A percentile compares a stretch with the other conserved stretches of the same genome.
Conservation (phyloP, 306 rosid genomes). For the Urtica urens region DNA sequence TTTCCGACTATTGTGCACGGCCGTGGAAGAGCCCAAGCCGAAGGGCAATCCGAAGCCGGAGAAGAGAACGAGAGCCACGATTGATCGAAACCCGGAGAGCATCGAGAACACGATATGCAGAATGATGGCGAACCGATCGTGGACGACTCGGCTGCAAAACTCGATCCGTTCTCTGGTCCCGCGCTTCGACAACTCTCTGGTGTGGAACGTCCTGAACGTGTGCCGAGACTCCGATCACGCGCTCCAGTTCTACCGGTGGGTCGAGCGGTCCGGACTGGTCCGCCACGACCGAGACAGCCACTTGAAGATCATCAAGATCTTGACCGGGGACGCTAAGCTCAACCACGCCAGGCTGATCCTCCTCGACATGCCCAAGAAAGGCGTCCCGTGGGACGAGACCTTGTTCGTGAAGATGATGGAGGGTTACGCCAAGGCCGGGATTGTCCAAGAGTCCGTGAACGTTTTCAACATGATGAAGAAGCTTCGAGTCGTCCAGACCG, state of each 20-base stretch:
- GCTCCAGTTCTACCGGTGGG: constrained; percentile 83
- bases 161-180: constrained; percentile 61
- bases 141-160: constrained; percentile 84
- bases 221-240: constrained; percentile 59
- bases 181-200: constrained; percentile 50
- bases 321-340: constrained; percentile 55
- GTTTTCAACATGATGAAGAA: constrained; percentile 65
- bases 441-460: constrained; percentile 84
- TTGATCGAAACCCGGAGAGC: constrained; percentile 38
- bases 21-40: too few species aligned
- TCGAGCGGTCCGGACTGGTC: constrained; percentile 57
- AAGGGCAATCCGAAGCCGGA: too few species aligned
- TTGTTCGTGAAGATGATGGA: constrained; percentile 59
- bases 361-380: constrained; percentile 42
- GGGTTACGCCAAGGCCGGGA: constrained; percentile 64
- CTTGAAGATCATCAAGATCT: constrained; percentile 65
- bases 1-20: too few species aligned
- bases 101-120: constrained; percentile 40
- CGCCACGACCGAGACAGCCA: constrained; percentile 60
- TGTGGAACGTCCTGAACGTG: constrained; percentile 59
- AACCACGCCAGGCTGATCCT: constrained; percentile 83
- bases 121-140: constrained; percentile 82
- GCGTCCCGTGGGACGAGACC: constrained; percentile 49
- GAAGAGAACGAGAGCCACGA: too few species aligned
- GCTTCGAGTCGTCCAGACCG: constrained; percentile 43